These are phyloP conservation scores for Rhodamnia argentea DNA, from an alignment of 345 rosid species.

Conservation along the genomic window DNA sequence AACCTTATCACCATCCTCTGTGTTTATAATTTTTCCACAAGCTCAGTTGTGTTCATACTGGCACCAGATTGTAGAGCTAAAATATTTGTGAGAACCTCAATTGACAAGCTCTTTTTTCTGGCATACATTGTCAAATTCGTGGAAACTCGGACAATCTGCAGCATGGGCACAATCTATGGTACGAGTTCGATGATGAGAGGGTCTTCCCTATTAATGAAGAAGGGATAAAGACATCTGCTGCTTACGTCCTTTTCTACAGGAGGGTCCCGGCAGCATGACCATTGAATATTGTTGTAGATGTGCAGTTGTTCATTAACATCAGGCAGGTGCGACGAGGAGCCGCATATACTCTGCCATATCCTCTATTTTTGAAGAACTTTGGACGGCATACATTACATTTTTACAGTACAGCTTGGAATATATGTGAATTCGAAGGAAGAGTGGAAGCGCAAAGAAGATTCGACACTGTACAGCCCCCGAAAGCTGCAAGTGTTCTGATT, in stretches of 20 bases:
- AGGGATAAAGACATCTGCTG: constrained; percentile 47
- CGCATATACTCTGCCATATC: not conserved
- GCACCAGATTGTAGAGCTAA: not conserved
- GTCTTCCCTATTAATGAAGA: constrained; percentile 31
- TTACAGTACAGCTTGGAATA: not conserved
- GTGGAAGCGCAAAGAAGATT: not conserved
- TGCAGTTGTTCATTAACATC: not conserved
- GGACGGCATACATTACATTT: not conserved
- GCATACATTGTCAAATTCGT: not conserved
- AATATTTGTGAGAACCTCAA: not conserved
- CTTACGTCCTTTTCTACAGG: constrained; percentile 60
- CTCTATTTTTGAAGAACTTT: not conserved
- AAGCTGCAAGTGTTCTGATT: not conserved
- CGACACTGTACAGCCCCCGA: constrained; percentile 1
- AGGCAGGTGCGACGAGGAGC: not conserved
- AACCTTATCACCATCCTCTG: not conserved
- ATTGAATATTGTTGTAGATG: not conserved
- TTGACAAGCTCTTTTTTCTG: not conserved
- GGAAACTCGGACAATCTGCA: constrained; percentile 7
- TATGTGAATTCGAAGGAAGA: not conserved
- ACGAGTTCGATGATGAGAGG: constrained; percentile 47
- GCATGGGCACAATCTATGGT: constrained; percentile 53
- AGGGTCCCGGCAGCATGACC: constrained; percentile 14
- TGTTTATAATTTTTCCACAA: not conserved
- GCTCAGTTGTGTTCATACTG: not conserved